These are phyloP conservation scores for Lippia alba DNA, from an alignment of 305 asterid species.

Conservation along the genomic window DNA sequence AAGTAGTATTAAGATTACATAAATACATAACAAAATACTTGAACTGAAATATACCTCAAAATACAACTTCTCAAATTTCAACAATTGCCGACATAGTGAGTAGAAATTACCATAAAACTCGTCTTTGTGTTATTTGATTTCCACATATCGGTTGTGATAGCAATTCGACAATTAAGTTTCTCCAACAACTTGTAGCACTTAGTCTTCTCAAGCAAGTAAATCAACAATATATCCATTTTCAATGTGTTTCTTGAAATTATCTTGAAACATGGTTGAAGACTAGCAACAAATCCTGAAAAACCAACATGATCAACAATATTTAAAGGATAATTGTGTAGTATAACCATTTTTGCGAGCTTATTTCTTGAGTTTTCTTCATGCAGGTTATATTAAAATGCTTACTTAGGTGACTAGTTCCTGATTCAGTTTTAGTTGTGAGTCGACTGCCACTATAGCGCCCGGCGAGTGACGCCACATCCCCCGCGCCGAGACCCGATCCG, in stretches of 20 bases:
- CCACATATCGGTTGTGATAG: slow-evolving; percentile 2
- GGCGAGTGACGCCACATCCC: no score
- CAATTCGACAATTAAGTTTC: background rate
- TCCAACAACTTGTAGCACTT: no score
- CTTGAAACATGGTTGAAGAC: slow-evolving; percentile 18
- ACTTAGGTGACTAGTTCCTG: background rate
- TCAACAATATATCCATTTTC: background rate
- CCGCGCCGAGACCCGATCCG: no score
- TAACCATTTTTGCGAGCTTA: background rate
- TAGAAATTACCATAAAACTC: slow-evolving; percentile 3
- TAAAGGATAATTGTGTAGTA: slow-evolving; percentile 26
- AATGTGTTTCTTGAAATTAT: background rate
- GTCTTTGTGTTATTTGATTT: background rate
- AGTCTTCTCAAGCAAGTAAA: background rate
- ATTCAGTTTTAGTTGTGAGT: background rate
- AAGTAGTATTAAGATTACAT: background rate
- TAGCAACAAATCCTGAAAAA: slow-evolving; percentile 8
- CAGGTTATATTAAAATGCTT: background rate
- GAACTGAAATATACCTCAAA: background rate
- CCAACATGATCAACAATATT: slow-evolving; percentile 1
- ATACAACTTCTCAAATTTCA: slow-evolving; percentile 5
- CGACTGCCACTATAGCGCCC: background rate
- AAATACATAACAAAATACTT: background rate
- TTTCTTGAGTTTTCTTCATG: background rate
- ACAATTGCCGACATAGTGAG: background rate